phyloP scores from a whole-genome alignment of 768 basidiomycete species.

The Cyclocybe cylindracea region DNA sequence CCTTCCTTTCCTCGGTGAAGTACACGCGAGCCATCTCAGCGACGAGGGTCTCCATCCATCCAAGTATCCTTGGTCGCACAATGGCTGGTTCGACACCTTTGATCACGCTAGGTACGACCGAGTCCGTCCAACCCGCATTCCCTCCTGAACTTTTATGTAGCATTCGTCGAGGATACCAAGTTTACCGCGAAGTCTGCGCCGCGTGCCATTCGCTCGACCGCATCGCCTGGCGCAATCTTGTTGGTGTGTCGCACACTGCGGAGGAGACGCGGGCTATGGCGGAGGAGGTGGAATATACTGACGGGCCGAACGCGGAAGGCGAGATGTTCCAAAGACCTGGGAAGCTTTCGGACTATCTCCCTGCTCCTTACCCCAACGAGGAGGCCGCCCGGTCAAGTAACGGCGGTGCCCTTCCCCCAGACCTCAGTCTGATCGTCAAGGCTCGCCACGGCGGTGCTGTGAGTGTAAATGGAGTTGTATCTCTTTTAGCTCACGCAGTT shows the following conservation, averaged over 20 bases:
- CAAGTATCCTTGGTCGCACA: constrained; percentile 89
- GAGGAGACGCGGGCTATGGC: constrained; percentile 91
- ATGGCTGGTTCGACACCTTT: constrained; percentile 85
- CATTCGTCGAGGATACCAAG: constrained; percentile 94
- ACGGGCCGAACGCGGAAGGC: constrained; percentile 91
- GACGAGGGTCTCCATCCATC: constrained; percentile 95
- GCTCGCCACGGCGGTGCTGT: constrained; percentile 96
- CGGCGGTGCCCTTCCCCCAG: constrained; percentile 93
- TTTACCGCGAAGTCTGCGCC: constrained; percentile 98
- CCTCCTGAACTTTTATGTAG: constrained; percentile 38
- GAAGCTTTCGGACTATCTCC: constrained; percentile 97
- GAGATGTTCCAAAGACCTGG: constrained; percentile 99
- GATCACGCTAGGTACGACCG: constrained; percentile 89
- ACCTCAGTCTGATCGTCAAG: constrained; percentile 96
- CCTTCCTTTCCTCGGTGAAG: constrained; percentile 88
- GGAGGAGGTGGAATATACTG: constrained; percentile 95
- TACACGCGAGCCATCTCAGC: constrained; percentile 87
- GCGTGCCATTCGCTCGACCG: constrained; percentile 99
- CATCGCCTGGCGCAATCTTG: constrained; percentile 99
- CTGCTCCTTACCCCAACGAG: constrained; percentile 93
- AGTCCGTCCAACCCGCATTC: constrained; percentile 14
- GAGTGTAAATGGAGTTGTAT: constrained; percentile 34
- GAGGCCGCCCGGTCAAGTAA: constrained; percentile 96
- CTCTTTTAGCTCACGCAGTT: neutral
- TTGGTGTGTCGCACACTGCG: constrained; percentile 95